Conservation (phyloP, 495 filamentous ascomycete species). For the Hyaloscypha hepaticicola region DNA sequence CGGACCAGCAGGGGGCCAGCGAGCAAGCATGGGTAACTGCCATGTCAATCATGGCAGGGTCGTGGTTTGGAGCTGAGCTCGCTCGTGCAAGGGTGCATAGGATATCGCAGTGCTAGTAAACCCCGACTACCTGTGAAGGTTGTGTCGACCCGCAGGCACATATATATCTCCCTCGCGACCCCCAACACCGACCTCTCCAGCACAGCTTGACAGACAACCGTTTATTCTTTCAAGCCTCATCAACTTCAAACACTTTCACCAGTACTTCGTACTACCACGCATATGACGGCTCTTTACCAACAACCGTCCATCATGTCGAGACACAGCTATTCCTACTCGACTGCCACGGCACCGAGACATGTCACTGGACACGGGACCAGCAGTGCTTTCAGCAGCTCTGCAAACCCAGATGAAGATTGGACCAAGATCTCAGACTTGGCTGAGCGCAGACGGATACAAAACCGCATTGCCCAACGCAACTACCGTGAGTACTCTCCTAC, state of each 20-base stretch:
- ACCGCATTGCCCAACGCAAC: slow-evolving; percentile 96
- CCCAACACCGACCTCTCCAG: slow-evolving; percentile 21
- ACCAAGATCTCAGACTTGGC: slow-evolving; percentile 98
- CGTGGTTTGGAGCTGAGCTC: slow-evolving; percentile 25
- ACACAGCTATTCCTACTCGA: slow-evolving; percentile 42
- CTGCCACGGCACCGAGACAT: slow-evolving; percentile 50
- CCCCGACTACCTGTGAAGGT: slow-evolving; percentile 16
- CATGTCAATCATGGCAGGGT: slow-evolving; percentile 25
- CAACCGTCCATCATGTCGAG: slow-evolving; percentile 36
- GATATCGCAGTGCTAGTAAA: slow-evolving; percentile 15
- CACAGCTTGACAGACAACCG: slow-evolving; percentile 16
- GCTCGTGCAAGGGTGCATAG: slow-evolving; percentile 13
- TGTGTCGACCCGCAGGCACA: slow-evolving; percentile 24
- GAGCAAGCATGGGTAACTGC: slow-evolving; percentile 13
- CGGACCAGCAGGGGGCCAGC: slow-evolving; percentile 10
- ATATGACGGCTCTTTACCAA: slow-evolving; percentile 16
- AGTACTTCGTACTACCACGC: slow-evolving; percentile 7
- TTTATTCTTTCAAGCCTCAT: slow-evolving; percentile 3
- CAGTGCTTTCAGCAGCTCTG: slow-evolving; percentile 94
- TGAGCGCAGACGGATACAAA: slow-evolving; percentile 92
- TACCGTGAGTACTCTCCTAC: slow-evolving; percentile 71
- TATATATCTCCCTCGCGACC: slow-evolving; percentile 28
- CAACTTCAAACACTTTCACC: slow-evolving; percentile 10
- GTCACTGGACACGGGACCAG: slow-evolving; percentile 73
- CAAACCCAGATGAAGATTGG: slow-evolving; percentile 98